phyloP scores from a whole-genome alignment of 2,329 filamentous ascomycete species.

The Podosphaera aphanis region DNA sequence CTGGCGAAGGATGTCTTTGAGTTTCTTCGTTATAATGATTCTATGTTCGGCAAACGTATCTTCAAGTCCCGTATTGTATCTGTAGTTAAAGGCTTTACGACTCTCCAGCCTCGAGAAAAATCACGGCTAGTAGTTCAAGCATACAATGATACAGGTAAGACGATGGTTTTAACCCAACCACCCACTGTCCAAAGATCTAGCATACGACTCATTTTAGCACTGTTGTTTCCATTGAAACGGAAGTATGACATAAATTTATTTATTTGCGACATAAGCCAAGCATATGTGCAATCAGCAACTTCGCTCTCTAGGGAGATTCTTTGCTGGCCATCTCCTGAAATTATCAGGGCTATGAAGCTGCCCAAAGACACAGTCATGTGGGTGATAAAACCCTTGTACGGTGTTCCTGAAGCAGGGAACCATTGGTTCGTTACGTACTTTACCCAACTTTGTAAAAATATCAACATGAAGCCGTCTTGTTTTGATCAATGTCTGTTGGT shows the following conservation, averaged over 20 bases:
- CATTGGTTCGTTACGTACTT: background rate
- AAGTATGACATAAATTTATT: background rate
- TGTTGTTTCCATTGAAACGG: background rate
- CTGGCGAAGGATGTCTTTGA: background rate
- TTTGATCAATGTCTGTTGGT: background rate
- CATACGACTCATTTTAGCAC: background rate
- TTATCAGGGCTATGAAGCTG: background rate
- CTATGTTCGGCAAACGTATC: background rate
- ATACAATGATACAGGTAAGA: conserved; percentile 4
- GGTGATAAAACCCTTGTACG: background rate
- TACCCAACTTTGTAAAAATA: background rate
- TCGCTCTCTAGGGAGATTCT: background rate
- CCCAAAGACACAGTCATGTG: background rate
- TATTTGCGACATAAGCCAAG: background rate
- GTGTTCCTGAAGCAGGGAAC: background rate
- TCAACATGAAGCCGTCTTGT: background rate
- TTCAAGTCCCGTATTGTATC: conserved; percentile 4
- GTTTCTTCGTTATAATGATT: background rate
- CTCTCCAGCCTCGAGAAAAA: conserved; percentile 2
- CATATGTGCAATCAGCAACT: background rate
- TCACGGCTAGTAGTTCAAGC: conserved; percentile 5
- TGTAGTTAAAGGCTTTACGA: background rate
- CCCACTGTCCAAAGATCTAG: background rate
- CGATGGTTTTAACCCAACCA: background rate
- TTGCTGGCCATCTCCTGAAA: background rate